Evolutionary conservation across 1,284 basidiomycete genomes (phyloP), one percentile per base, ranked within the genome.

Genomic region (Papiliotrema terrestris): DNA sequence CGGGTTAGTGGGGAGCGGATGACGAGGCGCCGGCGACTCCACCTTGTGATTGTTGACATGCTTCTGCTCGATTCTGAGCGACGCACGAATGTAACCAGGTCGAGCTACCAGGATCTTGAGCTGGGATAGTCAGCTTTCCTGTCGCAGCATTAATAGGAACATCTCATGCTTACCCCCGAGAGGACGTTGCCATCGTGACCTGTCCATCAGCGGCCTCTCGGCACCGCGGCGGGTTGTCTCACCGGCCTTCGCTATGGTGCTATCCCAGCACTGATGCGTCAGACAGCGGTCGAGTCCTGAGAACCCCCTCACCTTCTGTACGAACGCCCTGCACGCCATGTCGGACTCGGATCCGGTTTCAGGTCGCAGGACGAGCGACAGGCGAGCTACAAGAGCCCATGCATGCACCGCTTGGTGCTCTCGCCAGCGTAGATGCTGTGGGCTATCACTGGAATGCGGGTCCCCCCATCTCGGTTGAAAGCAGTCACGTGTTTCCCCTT

Each of bases 1-100:
- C 13, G 3, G n/a, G 19, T 57, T 44, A 55, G 43, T 38, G n/a
- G n/a, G 22, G 2, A 15, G 15, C 20, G 17, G 25, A 26, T 22
- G 42, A 36, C 35, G 17, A 42, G 41, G 14, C 19, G 13, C 5
- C 29, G 17, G 17, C 14, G 9, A 25, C 14, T 9, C 57, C 29
- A 72, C 75, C 49, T 73, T 71, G 55, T 75, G 74, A 52, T 76
- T 77, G 62, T 77, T 76, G 43, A 77, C 52, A 62, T 77, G 74
- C 48, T 67, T 60, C 43, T 54, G 56, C 37, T 72, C 71, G 25
- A 77, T 66, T 23, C 50, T 63, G 29, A 77, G 54, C 20, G 61
- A 58, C 6, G 74, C 69, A 55, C 63, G 56, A 8, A 76, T 60
- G 23, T 67, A 66, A n/a, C 72, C 73, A 4, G 75, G 75, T 50